A percentile compares a stretch with the other conserved stretches of the same genome.
Conservation (phyloP, 768 basidiomycete genomes). For the Pulveroboletus sp. region DNA sequence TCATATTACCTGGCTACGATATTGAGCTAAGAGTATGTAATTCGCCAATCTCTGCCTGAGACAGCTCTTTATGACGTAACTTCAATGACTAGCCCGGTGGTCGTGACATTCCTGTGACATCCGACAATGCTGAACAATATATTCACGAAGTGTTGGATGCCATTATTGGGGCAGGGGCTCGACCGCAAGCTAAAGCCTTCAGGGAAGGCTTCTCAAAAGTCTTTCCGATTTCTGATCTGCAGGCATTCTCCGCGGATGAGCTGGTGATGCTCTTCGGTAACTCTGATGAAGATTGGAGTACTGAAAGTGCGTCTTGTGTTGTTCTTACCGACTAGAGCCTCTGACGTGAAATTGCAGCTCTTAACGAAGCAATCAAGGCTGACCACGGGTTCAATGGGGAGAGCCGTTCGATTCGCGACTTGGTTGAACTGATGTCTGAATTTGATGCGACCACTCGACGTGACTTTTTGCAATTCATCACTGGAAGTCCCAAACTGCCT, state of each 20-base stretch:
- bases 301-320: slow-evolving; percentile 63
- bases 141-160: slow-evolving; percentile 82
- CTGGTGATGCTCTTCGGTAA: slow-evolving; percentile 95
- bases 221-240: slow-evolving; percentile 86
- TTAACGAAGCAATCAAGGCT: slow-evolving; percentile 88
- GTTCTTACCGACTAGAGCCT: not conserved
- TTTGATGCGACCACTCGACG: slow-evolving; percentile 73
- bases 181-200: slow-evolving; percentile 84
- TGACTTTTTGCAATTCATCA: slow-evolving; percentile 93
- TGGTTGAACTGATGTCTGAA: slow-evolving; percentile 81
- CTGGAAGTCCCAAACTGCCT: slow-evolving; percentile 93
- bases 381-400: slow-evolving; percentile 98
- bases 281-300: slow-evolving; percentile 95
- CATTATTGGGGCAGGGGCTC: slow-evolving; percentile 77
- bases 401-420: slow-evolving; percentile 82
- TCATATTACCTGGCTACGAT: slow-evolving; percentile 93
- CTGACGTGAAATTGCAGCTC: slow-evolving; percentile 44
- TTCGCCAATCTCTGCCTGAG: not conserved
- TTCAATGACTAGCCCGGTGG: slow-evolving; percentile 60
- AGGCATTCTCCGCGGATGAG: slow-evolving; percentile 91
- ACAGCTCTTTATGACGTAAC: not conserved
- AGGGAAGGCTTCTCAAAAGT: slow-evolving; percentile 93
- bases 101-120: slow-evolving; percentile 72
- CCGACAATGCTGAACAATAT: slow-evolving; percentile 86
- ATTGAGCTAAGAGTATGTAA: slow-evolving; percentile 77